phyloP scores from a whole-genome alignment of 768 basidiomycete species.

The Tricholoma sp. region DNA sequence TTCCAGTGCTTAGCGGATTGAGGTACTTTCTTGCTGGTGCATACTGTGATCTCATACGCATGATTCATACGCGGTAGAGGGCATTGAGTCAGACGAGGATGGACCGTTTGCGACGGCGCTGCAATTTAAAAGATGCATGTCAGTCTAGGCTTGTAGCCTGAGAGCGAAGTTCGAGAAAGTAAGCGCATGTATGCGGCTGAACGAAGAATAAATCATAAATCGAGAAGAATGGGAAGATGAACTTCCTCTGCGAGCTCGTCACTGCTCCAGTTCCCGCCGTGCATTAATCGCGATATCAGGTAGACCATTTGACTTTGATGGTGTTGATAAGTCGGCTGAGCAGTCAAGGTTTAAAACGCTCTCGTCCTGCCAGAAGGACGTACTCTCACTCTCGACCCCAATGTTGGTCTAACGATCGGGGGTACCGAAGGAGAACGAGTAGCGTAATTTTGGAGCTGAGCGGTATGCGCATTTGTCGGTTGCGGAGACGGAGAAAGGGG shows the following conservation, averaged over 20 bases:
- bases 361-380: slow-evolving; percentile 1
- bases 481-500: slow-evolving; percentile 5
- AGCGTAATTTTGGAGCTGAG: slow-evolving; percentile 11
- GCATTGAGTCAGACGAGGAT: too few species aligned
- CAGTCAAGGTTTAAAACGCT: not conserved
- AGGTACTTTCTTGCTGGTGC: too few species aligned
- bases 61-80: too few species aligned
- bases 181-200: too few species aligned
- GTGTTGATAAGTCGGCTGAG: not conserved
- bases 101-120: too few species aligned
- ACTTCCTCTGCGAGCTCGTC: slow-evolving; percentile 11
- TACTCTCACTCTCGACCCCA: slow-evolving; percentile 5
- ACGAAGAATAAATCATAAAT: too few species aligned
- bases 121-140: too few species aligned
- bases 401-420: slow-evolving; percentile 9
- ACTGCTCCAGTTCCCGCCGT: slow-evolving; percentile 7
- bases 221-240: not conserved
- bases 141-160: too few species aligned
- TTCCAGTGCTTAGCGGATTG: too few species aligned
- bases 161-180: too few species aligned
- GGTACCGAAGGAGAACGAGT: slow-evolving; percentile 4
- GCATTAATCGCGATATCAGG: slow-evolving; percentile 12
- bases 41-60: too few species aligned
- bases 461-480: not conserved
- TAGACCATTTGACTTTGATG: slow-evolving; percentile 6